A percentile compares a stretch with the other conserved stretches of the same genome.
These are phyloP conservation scores for Nannizzia gypsea DNA, from an alignment of 2,329 filamentous ascomycete species.

Conservation along the genomic window DNA sequence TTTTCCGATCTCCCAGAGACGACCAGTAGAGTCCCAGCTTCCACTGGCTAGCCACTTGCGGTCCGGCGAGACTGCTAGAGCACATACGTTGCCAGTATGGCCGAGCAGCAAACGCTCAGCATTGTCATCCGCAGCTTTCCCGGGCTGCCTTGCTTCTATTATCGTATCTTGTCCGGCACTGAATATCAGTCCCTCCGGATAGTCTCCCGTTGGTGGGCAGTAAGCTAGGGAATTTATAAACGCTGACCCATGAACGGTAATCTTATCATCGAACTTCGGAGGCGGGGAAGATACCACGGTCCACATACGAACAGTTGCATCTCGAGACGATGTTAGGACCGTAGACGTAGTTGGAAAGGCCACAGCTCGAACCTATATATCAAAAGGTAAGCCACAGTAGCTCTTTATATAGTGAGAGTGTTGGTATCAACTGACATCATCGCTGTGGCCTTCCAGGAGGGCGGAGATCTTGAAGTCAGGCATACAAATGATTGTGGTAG, in stretches of 20 bases:
- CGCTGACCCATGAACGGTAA: conserved; percentile 65
- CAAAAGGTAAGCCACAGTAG: conserved; percentile 9
- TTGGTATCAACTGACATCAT: conserved; percentile 58
- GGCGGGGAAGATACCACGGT: conserved; percentile 54
- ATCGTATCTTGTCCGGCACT: conserved; percentile 86
- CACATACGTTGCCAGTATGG: conserved; percentile 77
- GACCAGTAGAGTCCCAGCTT: conserved; percentile 82
- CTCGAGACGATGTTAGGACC: conserved; percentile 77
- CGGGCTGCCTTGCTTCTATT: conserved; percentile 73
- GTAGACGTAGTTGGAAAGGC: conserved; percentile 60
- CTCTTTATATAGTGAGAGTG: conserved; percentile 12
- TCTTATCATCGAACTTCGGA: conserved; percentile 62
- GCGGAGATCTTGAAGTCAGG: conserved; percentile 87
- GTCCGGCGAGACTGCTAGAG: conserved; percentile 64
- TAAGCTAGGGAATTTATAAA: conserved; percentile 83
- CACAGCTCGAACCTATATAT: conserved; percentile 67
- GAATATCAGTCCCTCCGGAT: conserved; percentile 68
- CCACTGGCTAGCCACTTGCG: conserved; percentile 73
- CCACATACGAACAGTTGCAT: conserved; percentile 84
- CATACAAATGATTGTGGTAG: conserved; percentile 40
- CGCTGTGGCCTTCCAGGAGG: conserved; percentile 75
- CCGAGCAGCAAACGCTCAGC: conserved; percentile 78
- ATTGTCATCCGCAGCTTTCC: conserved; percentile 55
- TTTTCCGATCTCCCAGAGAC: conserved; percentile 72
- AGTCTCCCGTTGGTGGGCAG: conserved; percentile 54